These are phyloP conservation scores for Blastobotrys apis DNA, from an alignment of 1,139 yeast species.

Conservation along the genomic window DNA sequence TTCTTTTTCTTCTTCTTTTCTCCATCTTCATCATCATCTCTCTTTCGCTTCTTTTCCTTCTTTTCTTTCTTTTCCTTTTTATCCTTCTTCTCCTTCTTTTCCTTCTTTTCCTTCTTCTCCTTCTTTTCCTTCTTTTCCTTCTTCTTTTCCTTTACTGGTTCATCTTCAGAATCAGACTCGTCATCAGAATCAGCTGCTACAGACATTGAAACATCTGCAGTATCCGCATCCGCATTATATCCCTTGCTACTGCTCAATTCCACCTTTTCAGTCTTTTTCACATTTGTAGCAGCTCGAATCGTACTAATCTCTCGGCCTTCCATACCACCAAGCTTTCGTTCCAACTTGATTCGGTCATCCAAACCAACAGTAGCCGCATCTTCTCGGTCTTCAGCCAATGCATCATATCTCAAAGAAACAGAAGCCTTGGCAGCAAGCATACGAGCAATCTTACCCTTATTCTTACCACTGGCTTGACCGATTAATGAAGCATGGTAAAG, in stretches of 20 bases:
- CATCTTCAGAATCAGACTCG: slow-evolving; percentile 27
- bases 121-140: slow-evolving; percentile 27
- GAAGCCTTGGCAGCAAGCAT: slow-evolving; percentile 98
- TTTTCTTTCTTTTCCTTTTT: slow-evolving; percentile 20
- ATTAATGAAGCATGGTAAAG: slow-evolving; percentile 95
- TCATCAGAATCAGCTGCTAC: slow-evolving; percentile 23
- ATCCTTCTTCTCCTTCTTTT: slow-evolving; percentile 24
- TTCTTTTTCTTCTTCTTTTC: slow-evolving; percentile 19
- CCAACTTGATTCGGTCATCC: slow-evolving; percentile 89
- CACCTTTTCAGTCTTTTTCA: slow-evolving; percentile 54
- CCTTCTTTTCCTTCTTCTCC: slow-evolving; percentile 25
- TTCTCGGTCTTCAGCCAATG: slow-evolving; percentile 86
- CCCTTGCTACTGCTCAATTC: slow-evolving; percentile 73
- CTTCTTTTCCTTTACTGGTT: slow-evolving; percentile 21
- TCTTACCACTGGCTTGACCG: slow-evolving; percentile 95
- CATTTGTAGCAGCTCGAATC: slow-evolving; percentile 34
- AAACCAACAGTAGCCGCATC: slow-evolving; percentile 93
- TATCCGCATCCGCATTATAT: slow-evolving; percentile 70
- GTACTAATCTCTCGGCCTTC: slow-evolving; percentile 70
- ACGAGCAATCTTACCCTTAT: slow-evolving; percentile 98
- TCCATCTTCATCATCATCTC: slow-evolving; percentile 24
- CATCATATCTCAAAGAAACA: slow-evolving; percentile 92
- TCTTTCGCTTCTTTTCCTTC: slow-evolving; percentile 25
- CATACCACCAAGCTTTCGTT: slow-evolving; percentile 85
- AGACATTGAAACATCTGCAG: slow-evolving; percentile 23